Base-by-base conservation (phyloP, 805 yeast species). In the Wickerhamiella australiensis region DNA sequence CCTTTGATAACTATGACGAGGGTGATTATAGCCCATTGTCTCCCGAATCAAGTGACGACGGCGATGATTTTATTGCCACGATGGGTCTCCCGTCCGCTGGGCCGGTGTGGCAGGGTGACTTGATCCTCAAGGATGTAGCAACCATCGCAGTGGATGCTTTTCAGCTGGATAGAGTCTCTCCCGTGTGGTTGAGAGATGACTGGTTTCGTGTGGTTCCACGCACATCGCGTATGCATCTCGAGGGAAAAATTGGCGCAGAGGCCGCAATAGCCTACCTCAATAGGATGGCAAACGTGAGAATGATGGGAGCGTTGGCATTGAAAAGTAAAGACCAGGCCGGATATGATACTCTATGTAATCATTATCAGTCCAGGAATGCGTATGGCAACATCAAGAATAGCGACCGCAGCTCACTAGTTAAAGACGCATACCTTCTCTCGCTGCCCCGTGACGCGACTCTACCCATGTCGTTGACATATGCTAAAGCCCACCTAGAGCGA, bases 311-410 rank as follows among this genome's bases (percentile, higher is more conserved):
- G 17, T 67, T 76, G 31, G 73, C 75, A 52, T 58, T 83, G 50
- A 53, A 55, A 49, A 15, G 29, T 22, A 25, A 31, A 3, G 54
- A 68, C 60, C 17, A 54, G 3, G 55, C 18, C 13, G 29, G 31
- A 44, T 44, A 13, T 45, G 65, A 55, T 50, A 57, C 64, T 40
- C 59, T 74, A 29, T 70, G 65, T 61, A 68, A 70, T 15, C 78
- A 79, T 59, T 74, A 78, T 56, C 58, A 64, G 36, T 57, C 64
- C 5, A 65, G 74, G 25, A 57, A 61, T 25, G 76, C 76, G 59
- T 77, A 74, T 46, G 88, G 86, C 1, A 86, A 80, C 15, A 66
- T 82, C 42, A n/a, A n/a, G n/a, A n/a, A n/a, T n/a, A 72, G 75
- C 11, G 68, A 67, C 17, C 68, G 68, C 47, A 75, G 77, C 0